A percentile compares a stretch with the other conserved stretches of the same genome.
These are phyloP conservation scores for Paulownia fortunei DNA, from an alignment of 257 asterid genomes.

Conservation along the genomic window DNA sequence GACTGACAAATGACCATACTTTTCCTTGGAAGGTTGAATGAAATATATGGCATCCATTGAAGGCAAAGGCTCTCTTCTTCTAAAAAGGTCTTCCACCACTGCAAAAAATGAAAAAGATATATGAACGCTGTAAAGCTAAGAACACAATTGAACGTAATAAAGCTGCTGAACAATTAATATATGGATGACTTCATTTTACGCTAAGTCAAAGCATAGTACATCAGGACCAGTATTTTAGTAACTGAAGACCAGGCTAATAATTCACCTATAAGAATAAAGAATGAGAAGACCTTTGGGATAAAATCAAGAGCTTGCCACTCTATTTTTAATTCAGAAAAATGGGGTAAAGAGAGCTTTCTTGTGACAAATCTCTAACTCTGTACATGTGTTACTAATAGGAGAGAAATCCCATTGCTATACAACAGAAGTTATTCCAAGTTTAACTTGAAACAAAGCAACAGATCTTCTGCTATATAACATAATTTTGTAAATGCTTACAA, in stretches of 20 bases:
- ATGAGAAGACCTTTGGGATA: background rate
- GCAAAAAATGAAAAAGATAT: conserved; percentile 33
- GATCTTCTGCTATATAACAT: background rate
- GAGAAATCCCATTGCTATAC: background rate
- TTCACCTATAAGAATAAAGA: background rate
- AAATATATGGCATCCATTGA: conserved; percentile 94
- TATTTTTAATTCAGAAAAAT: background rate
- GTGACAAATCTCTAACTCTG: conserved; percentile 4
- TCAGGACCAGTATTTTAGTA: background rate
- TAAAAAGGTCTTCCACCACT: conserved; percentile 99
- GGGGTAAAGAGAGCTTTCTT: background rate
- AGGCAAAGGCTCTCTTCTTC: conserved; percentile 97
- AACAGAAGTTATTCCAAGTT: background rate
- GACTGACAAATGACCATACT: conserved; percentile 54
- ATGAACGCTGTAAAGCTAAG: background rate
- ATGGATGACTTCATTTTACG: background rate
- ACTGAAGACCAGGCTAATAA: background rate
- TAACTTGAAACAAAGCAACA: conserved; percentile 13
- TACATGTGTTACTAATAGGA: background rate
- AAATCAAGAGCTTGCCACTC: background rate
- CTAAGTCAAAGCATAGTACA: background rate
- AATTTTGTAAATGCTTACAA: conserved; percentile 55
- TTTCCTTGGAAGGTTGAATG: conserved; percentile 94
- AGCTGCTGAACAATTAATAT: conserved; percentile 9
- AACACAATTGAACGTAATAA: conserved; percentile 7